Conservation (phyloP, 2,329 filamentous ascomycete genomes). For the Neofusicoccum cordaticola region DNA sequence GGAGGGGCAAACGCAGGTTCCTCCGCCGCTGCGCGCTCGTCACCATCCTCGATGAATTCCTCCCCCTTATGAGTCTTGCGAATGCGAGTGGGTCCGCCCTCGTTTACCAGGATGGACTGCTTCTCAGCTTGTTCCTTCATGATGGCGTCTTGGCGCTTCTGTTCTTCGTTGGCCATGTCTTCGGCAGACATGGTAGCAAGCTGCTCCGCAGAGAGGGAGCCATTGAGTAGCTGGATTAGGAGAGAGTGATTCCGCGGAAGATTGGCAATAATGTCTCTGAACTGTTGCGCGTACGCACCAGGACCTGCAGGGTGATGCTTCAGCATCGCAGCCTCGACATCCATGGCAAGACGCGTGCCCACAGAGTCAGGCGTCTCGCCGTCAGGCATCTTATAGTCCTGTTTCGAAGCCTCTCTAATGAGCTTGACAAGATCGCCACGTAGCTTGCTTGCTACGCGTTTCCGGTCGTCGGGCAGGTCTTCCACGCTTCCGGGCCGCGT, state of each 20-base stretch:
- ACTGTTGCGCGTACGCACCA: slow-evolving; percentile 58
- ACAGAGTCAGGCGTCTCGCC: slow-evolving; percentile 63
- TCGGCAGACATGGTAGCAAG: slow-evolving; percentile 86
- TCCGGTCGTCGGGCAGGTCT: slow-evolving; percentile 61
- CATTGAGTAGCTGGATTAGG: slow-evolving; percentile 70
- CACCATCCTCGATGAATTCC: slow-evolving; percentile 26
- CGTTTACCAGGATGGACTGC: slow-evolving; percentile 76
- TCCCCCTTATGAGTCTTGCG: slow-evolving; percentile 13
- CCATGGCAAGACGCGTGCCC: slow-evolving; percentile 68
- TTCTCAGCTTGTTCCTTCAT: slow-evolving; percentile 77
- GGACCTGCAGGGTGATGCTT: slow-evolving; percentile 53
- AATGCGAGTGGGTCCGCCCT: slow-evolving; percentile 67
- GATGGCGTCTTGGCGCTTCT: slow-evolving; percentile 72
- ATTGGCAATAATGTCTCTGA: slow-evolving; percentile 78
- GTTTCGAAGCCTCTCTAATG: slow-evolving; percentile 65
- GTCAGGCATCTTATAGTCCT: slow-evolving; percentile 53
- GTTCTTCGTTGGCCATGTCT: slow-evolving; percentile 88
- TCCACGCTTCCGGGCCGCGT: slow-evolving; percentile 24
- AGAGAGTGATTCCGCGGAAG: slow-evolving; percentile 84
- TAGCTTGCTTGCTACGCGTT: slow-evolving; percentile 67
- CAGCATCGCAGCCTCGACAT: slow-evolving; percentile 71
- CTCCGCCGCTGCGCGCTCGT: slow-evolving; percentile 42
- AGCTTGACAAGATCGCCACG: slow-evolving; percentile 66
- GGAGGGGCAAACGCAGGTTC: slow-evolving; percentile 47
- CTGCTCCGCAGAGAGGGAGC: slow-evolving; percentile 67